These are phyloP conservation scores for Aspergillus conjunctus DNA, from an alignment of 495 filamentous ascomycete genomes.

Conservation along the genomic window DNA sequence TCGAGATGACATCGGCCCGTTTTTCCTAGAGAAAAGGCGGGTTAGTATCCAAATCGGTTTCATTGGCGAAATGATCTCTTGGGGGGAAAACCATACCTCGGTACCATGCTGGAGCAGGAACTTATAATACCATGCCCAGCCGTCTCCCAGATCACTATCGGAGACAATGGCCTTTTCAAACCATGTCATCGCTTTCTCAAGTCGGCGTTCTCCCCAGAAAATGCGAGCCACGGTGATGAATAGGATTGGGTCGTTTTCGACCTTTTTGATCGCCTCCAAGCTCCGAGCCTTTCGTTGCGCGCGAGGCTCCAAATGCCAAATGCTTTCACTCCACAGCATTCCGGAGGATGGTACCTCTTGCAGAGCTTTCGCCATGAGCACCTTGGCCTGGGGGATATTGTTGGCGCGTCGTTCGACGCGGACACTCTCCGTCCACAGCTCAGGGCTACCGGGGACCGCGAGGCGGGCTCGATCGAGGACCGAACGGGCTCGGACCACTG, in stretches of 20 bases:
- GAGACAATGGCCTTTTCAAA: slow-evolving; percentile 92
- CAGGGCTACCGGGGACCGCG: slow-evolving; percentile 77
- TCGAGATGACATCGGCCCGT: slow-evolving; percentile 72
- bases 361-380: slow-evolving; percentile 86
- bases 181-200: slow-evolving; percentile 93
- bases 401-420: slow-evolving; percentile 88
- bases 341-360: slow-evolving; percentile 92
- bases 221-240: slow-evolving; percentile 77
- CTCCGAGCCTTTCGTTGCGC: slow-evolving; percentile 88
- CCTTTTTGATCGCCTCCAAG: slow-evolving; percentile 93
- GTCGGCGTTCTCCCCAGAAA: slow-evolving; percentile 75
- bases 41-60: not conserved
- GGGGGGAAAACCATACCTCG: slow-evolving; percentile 45
- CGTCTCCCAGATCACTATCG: slow-evolving; percentile 85
- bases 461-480: slow-evolving; percentile 89
- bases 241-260: slow-evolving; percentile 85
- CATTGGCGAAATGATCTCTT: not conserved
- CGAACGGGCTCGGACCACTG: slow-evolving; percentile 85
- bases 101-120: slow-evolving; percentile 90
- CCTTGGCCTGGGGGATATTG: slow-evolving; percentile 80
- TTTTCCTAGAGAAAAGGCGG: slow-evolving; percentile 62
- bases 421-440: slow-evolving; percentile 89
- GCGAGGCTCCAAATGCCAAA: slow-evolving; percentile 88
- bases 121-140: slow-evolving; percentile 98
- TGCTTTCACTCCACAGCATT: slow-evolving; percentile 87